These are phyloP conservation scores for Melocanna baccifera DNA, from an alignment of 176 grass and related monocot genomes.

Conservation along the genomic window DNA sequence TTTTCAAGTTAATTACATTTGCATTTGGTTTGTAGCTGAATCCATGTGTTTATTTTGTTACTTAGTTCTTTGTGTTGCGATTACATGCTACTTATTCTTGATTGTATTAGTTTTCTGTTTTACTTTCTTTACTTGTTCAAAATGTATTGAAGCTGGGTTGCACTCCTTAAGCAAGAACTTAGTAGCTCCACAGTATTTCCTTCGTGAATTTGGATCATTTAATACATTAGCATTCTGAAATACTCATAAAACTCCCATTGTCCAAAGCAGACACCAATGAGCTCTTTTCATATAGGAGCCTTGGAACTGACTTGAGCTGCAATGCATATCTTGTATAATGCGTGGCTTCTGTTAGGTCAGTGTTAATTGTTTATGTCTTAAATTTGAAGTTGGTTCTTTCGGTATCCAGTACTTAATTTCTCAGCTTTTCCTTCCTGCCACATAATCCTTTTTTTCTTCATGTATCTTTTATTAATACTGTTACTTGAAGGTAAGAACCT, in stretches of 20 bases:
- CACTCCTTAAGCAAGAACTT: too few relatives aligned
- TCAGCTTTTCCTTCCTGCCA: constrained; percentile 18
- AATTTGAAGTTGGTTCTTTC: constrained; percentile 56
- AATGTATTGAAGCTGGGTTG: constrained; percentile 49
- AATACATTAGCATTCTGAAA: too few relatives aligned
- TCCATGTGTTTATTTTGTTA: not conserved
- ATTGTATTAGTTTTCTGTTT: constrained; percentile 1
- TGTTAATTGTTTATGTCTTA: constrained; percentile 81
- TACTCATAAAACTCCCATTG: too few relatives aligned
- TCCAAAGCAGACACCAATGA: too few relatives aligned
- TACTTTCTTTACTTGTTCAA: constrained; percentile 20
- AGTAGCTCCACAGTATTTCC: too few relatives aligned
- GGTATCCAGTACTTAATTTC: constrained; percentile 36
- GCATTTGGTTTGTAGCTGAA: constrained; percentile 9
- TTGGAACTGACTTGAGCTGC: constrained; percentile 74
- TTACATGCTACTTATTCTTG: not conserved
- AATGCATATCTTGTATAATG: constrained; percentile 81
- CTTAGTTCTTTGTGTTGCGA: not conserved
- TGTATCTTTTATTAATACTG: not conserved
- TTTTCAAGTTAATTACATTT: constrained; percentile 1
- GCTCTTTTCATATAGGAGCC: too few relatives aligned
- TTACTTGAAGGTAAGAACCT: not conserved
- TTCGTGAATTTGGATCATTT: too few relatives aligned
- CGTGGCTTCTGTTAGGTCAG: constrained; percentile 90
- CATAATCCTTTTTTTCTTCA: constrained; percentile 26